Evolutionary conservation across 2,329 filamentous ascomycete genomes (phyloP).

Genomic region (Akanthomyces lecanii): DNA sequence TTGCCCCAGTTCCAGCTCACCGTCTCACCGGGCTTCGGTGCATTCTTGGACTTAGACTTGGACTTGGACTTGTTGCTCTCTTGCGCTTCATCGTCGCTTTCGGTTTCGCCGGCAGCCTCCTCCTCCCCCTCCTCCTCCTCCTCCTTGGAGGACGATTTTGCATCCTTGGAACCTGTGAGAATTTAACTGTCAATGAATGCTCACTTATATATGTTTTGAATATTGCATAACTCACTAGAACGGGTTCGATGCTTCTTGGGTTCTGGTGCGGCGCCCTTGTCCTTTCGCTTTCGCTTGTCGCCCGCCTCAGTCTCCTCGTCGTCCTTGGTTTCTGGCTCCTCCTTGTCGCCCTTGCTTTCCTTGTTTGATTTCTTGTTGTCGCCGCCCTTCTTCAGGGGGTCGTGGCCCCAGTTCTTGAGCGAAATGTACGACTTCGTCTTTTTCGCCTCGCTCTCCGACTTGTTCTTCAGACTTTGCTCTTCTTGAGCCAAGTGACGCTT

Average conservation of each 20-base stretch:
- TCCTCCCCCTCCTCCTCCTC: slow-evolving; percentile 19
- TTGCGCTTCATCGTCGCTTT: slow-evolving; percentile 21
- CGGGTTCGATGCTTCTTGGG: slow-evolving; percentile 32
- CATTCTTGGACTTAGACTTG: slow-evolving; percentile 23
- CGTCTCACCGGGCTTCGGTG: slow-evolving; percentile 37
- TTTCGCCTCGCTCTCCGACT: slow-evolving; percentile 40
- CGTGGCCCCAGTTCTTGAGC: slow-evolving; percentile 60
- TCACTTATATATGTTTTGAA: slow-evolving; percentile 20
- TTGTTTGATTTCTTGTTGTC: slow-evolving; percentile 19
- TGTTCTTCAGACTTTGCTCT: slow-evolving; percentile 51
- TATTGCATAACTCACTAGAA: slow-evolving; percentile 21
- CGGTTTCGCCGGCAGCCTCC: slow-evolving; percentile 16
- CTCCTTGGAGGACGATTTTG: slow-evolving; percentile 9
- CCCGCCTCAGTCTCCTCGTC: slow-evolving; percentile 19
- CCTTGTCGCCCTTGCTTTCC: slow-evolving; percentile 5
- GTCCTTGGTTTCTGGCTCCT: background rate
- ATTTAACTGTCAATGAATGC: background rate
- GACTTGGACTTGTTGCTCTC: slow-evolving; percentile 14
- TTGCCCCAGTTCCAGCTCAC: slow-evolving; percentile 46
- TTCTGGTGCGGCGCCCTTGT: slow-evolving; percentile 22
- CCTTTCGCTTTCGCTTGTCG: slow-evolving; percentile 27
- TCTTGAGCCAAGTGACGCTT: slow-evolving; percentile 65
- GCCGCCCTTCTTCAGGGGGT: slow-evolving; percentile 41
- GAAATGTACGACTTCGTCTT: slow-evolving; percentile 53
- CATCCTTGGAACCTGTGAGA: background rate